These are phyloP conservation scores for Penicillium bovifimosum DNA, from an alignment of 495 filamentous ascomycete species.

Conservation along the genomic window DNA sequence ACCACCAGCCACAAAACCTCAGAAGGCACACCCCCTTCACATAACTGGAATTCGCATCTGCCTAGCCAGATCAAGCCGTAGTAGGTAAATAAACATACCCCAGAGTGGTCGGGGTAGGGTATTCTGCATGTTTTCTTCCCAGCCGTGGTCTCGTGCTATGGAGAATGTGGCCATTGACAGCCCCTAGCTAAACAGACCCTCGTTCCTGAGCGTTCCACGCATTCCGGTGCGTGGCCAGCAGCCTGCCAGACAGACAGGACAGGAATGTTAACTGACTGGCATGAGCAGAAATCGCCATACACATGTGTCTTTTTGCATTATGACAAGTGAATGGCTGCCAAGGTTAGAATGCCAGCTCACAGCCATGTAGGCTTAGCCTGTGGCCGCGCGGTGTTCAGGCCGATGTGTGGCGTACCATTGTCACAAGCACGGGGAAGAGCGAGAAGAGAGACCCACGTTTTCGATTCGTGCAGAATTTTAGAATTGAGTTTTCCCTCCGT, in stretches of 20 bases:
- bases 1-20: not conserved
- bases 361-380: not conserved
- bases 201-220: not conserved
- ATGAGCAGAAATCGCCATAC: not conserved
- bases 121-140: not conserved
- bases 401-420: constrained; percentile 4
- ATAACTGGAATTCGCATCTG: not conserved
- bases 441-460: no score
- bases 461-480: no score
- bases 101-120: not conserved
- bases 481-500: not conserved
- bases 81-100: not conserved
- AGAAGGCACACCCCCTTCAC: not conserved
- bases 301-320: not conserved
- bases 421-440: not conserved
- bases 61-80: not conserved
- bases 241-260: not conserved
- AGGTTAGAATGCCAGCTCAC: not conserved
- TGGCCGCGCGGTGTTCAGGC: constrained; percentile 3
- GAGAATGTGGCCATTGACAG: constrained; percentile 6
- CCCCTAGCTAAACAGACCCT: not conserved
- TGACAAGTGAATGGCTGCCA: not conserved
- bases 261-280: constrained; percentile 5
- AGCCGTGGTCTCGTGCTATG: not conserved
- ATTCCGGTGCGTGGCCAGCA: constrained; percentile 4